Evolutionary conservation across 2,329 filamentous ascomycete genomes (phyloP).

Genomic region (Daldinia sp.): DNA sequence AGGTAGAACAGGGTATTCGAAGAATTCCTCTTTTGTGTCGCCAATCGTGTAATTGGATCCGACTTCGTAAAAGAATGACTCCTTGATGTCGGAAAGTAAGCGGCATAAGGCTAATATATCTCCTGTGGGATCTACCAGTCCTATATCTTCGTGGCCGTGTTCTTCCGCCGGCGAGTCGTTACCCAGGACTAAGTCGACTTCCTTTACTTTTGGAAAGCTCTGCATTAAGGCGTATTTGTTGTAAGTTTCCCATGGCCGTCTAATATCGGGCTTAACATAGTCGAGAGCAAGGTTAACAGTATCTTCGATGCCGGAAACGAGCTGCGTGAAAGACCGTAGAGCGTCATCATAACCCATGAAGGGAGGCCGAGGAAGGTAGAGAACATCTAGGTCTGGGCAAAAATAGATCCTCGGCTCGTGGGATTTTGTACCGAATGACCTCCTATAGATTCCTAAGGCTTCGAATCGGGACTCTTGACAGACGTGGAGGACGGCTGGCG

Average conservation of each 20-base stretch:
- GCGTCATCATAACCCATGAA: slow-evolving; percentile 58
- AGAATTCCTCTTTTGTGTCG: slow-evolving; percentile 40
- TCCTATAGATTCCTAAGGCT: slow-evolving; percentile 55
- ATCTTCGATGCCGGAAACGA: slow-evolving; percentile 53
- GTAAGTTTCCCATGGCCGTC: slow-evolving; percentile 64
- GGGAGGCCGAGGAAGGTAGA: slow-evolving; percentile 56
- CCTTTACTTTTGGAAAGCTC: slow-evolving; percentile 55
- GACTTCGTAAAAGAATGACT: slow-evolving; percentile 51
- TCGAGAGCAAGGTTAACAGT: slow-evolving; percentile 60
- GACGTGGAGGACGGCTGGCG: slow-evolving; percentile 57
- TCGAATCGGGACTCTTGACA: slow-evolving; percentile 59
- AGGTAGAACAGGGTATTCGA: slow-evolving; percentile 44
- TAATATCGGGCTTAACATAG: slow-evolving; percentile 58
- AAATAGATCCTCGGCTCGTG: slow-evolving; percentile 51
- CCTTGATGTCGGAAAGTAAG: slow-evolving; percentile 48
- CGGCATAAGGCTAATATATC: slow-evolving; percentile 42
- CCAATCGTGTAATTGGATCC: slow-evolving; percentile 46
- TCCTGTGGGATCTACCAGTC: slow-evolving; percentile 43
- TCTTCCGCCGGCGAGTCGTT: slow-evolving; percentile 30
- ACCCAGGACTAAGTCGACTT: slow-evolving; percentile 55
- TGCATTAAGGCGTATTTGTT: slow-evolving; percentile 62
- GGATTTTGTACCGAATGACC: slow-evolving; percentile 52
- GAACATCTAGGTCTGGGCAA: slow-evolving; percentile 50
- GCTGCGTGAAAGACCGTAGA: slow-evolving; percentile 56
- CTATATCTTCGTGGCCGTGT: slow-evolving; percentile 37